These are phyloP conservation scores for Penicillium sumatraense DNA, from an alignment of 2,329 filamentous ascomycete genomes.

Conservation along the genomic window DNA sequence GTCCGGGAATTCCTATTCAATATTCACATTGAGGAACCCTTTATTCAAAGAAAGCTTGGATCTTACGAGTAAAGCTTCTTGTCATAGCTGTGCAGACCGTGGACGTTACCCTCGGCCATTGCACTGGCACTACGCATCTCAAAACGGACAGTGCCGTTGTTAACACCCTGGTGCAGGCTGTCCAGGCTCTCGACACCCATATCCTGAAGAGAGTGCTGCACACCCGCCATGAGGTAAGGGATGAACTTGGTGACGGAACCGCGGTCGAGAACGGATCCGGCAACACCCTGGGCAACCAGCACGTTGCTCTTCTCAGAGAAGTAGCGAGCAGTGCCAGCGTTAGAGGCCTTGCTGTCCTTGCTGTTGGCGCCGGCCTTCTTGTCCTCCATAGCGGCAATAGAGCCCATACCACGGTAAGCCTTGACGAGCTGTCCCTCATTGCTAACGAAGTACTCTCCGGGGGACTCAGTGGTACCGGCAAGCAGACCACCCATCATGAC, in stretches of 20 bases:
- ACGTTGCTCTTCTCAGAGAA: conserved; percentile 97
- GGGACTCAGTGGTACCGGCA: conserved; percentile 95
- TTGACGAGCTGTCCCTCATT: conserved; percentile 98
- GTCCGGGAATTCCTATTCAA: conserved; percentile 19
- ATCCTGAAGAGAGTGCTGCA: conserved; percentile 98
- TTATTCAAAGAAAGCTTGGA: conserved; percentile 25
- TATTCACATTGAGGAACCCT: conserved; percentile 28
- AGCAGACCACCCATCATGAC: conserved; percentile 99
- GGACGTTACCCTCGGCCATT: conserved; percentile 94
- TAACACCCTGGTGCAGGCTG: conserved; percentile 76
- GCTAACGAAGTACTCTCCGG: conserved; percentile 94
- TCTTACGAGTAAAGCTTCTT: conserved; percentile 96
- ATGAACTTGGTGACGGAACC: conserved; percentile 91
- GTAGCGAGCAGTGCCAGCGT: conserved; percentile 95
- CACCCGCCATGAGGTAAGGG: conserved; percentile 90
- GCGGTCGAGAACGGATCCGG: conserved; percentile 65
- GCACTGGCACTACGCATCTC: conserved; percentile 93
- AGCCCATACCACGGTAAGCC: conserved; percentile 98
- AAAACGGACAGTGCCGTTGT: conserved; percentile 79
- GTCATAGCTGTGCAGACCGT: conserved; percentile 96
- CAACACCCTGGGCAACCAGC: conserved; percentile 94
- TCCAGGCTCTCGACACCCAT: conserved; percentile 81
- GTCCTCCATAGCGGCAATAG: conserved; percentile 99
- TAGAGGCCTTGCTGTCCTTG: conserved; percentile 71
- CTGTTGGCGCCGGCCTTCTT: conserved; percentile 83